phyloP scores from a whole-genome alignment of 208 protist species.

The Jaenimonas drosophilae region DNA sequence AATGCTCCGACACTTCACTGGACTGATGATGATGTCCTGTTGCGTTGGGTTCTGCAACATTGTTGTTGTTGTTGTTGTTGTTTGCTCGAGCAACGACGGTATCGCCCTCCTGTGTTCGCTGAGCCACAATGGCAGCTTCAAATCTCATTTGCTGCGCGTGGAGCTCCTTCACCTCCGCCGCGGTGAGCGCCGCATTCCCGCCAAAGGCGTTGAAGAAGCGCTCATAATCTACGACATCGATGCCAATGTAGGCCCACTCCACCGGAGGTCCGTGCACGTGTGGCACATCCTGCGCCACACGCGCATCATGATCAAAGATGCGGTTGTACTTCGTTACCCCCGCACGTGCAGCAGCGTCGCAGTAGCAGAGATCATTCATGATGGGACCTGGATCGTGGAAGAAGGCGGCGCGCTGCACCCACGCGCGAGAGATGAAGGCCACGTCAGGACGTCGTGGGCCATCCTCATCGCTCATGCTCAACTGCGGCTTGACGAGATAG shows the following conservation, averaged over 20 bases:
- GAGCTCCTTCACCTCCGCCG: conserved; percentile 22
- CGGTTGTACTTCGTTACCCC: conserved; percentile 8
- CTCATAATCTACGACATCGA: conserved; percentile 36
- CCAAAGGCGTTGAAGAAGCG: conserved; percentile 61
- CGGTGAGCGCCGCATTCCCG: conserved; percentile 41
- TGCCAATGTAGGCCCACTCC: conserved; percentile 73
- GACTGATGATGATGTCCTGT: too few species aligned
- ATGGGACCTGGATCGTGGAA: conserved; percentile 75
- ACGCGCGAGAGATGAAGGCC: conserved; percentile 45
- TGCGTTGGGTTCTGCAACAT: too few species aligned
- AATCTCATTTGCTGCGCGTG: conserved; percentile 24
- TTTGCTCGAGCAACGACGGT: too few species aligned
- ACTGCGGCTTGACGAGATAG: conserved; percentile 12
- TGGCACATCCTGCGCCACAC: conserved; percentile 17
- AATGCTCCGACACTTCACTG: too few species aligned
- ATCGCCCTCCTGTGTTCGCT: too few species aligned
- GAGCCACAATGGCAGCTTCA: too few species aligned
- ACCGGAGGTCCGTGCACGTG: conserved; percentile 52
- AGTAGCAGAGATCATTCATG: conserved; percentile 72
- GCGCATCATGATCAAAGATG: conserved; percentile 11
- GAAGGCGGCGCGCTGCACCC: conserved; percentile 74
- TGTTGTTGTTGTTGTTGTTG: too few species aligned
- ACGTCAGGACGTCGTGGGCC: not conserved
- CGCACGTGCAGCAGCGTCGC: conserved; percentile 11
- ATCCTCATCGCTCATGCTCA: not conserved